Evolutionary conservation across 2,329 filamentous ascomycete genomes (phyloP), one percentile per base, ranked within the genome.

Genomic region (Erysiphe pulchra): DNA sequence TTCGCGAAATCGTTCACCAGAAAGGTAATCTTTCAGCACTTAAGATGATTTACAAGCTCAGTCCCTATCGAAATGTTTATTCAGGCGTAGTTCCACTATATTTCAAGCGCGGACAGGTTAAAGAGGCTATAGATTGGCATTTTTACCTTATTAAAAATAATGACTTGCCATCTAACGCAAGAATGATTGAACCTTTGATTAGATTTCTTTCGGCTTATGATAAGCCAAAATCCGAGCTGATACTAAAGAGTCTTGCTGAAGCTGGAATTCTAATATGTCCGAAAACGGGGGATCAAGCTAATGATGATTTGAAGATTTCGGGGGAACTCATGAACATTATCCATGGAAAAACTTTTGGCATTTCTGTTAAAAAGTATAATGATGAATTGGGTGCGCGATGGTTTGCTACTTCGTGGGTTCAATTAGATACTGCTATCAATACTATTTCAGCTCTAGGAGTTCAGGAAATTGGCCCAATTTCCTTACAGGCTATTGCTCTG

Each of bases 341-440:
- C 41, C 54, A 57, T 50, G 54, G 53, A 34, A 42, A 57, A 46
- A 51, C 52, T 18, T 49, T 57, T 37, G 47, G 54, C 41, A 51
- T 58, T 7, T 46, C 54, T 17, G 59, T 55, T 33, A 73, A 69
- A 48, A 60, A 61, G 9, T 70, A 75, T 50, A 77, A 72, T 54
- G 82, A 90, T 57, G 61, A 65, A 0, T 69, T 92, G 30, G 78
- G 80, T 16, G 80, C 85, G n/a, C 72, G 77, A 50, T 75, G 84
- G 63, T 86, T 93, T 57, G 85, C 85, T 10, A 80, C 76, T 1
- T 77, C 67, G 47, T 80, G 81, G 59, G 69, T 90, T 18, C 72
- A 77, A 1, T 65, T 85, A 10, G 75, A 86, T 47, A 71, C 78
- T 51, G 73, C 83, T 24, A 73, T 92, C 46, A 71, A 71, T 32